These are phyloP conservation scores for Hypoxylon sp. DNA, from an alignment of 2,329 filamentous ascomycete genomes.

Conservation along the genomic window DNA sequence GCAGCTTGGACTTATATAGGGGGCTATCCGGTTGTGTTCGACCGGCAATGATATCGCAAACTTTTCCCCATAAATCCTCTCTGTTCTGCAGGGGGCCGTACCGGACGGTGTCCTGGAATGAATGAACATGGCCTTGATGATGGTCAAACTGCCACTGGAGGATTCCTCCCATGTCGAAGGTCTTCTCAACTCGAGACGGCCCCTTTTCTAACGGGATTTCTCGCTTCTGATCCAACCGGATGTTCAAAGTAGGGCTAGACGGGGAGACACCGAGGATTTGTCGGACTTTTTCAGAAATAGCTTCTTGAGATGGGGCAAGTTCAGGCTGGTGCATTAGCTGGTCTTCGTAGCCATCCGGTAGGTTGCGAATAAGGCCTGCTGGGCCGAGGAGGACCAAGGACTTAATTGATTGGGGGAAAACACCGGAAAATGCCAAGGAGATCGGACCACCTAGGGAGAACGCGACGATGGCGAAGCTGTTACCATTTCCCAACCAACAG, in stretches of 20 bases:
- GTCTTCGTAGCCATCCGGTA: slow-evolving; percentile 47
- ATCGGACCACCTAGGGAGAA: slow-evolving; percentile 48
- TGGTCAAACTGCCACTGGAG: slow-evolving; percentile 50
- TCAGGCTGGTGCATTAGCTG: slow-evolving; percentile 44
- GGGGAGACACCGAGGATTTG: slow-evolving; percentile 42
- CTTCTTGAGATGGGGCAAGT: slow-evolving; percentile 35
- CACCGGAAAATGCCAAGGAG: slow-evolving; percentile 41
- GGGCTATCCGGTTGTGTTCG: slow-evolving; percentile 38
- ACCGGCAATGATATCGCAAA: slow-evolving; percentile 47
- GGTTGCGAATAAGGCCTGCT: slow-evolving; percentile 42
- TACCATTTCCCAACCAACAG: slow-evolving; percentile 40
- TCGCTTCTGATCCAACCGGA: slow-evolving; percentile 29
- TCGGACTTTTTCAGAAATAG: slow-evolving; percentile 45
- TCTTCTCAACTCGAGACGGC: slow-evolving; percentile 40
- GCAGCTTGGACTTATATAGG: slow-evolving; percentile 45
- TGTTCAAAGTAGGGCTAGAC: slow-evolving; percentile 32
- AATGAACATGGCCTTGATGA: slow-evolving; percentile 46
- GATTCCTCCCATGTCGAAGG: slow-evolving; percentile 44
- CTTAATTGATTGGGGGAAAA: slow-evolving; percentile 32
- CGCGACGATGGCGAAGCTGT: slow-evolving; percentile 41
- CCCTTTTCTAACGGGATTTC: slow-evolving; percentile 12
- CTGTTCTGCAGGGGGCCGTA: slow-evolving; percentile 41
- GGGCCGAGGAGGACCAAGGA: slow-evolving; percentile 46
- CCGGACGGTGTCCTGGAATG: slow-evolving; percentile 47
- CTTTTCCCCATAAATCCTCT: slow-evolving; percentile 42